A percentile compares a stretch with the other conserved stretches of the same genome.
Conservation (phyloP, 257 asterid species). For the Lavandula angustifolia region DNA sequence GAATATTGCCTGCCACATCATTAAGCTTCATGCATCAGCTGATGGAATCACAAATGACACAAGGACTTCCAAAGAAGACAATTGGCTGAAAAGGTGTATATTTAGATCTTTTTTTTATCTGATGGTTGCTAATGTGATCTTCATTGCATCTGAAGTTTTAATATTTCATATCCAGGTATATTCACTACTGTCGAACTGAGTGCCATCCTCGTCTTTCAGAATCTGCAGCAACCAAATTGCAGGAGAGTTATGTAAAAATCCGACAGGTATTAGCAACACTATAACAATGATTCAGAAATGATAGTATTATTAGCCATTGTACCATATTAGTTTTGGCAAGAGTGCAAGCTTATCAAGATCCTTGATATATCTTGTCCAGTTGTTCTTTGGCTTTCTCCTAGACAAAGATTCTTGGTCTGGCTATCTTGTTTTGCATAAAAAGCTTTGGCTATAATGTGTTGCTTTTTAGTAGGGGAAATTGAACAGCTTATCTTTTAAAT, state of each 20-base stretch:
- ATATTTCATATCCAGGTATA: conserved; percentile 58
- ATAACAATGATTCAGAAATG: neutral
- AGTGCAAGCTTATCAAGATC: conserved; percentile 3
- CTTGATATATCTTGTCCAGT: neutral
- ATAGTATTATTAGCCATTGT: conserved; percentile 20
- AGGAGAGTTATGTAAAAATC: conserved; percentile 81
- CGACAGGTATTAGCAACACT: conserved; percentile 68
- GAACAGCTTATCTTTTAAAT: no score
- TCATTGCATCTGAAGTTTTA: conserved; percentile 30
- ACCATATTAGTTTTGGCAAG: conserved; percentile 25
- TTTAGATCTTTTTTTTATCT: conserved; percentile 10
- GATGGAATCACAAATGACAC: conserved; percentile 59
- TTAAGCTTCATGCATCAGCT: conserved; percentile 94
- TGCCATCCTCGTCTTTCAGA: conserved; percentile 96
- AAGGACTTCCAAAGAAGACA: conserved; percentile 70
- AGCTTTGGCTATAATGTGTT: no score
- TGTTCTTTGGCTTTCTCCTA: conserved; percentile 1
- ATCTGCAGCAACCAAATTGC: conserved; percentile 81
- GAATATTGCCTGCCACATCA: conserved; percentile 91
- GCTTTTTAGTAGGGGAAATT: no score
- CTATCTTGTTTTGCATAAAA: no score
- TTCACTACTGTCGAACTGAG: conserved; percentile 79
- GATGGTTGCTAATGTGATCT: neutral
- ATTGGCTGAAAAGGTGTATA: conserved; percentile 89
- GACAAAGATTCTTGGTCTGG: neutral